These are phyloP conservation scores for Amanita rimosa DNA, from an alignment of 768 basidiomycete genomes.

Conservation along the genomic window DNA sequence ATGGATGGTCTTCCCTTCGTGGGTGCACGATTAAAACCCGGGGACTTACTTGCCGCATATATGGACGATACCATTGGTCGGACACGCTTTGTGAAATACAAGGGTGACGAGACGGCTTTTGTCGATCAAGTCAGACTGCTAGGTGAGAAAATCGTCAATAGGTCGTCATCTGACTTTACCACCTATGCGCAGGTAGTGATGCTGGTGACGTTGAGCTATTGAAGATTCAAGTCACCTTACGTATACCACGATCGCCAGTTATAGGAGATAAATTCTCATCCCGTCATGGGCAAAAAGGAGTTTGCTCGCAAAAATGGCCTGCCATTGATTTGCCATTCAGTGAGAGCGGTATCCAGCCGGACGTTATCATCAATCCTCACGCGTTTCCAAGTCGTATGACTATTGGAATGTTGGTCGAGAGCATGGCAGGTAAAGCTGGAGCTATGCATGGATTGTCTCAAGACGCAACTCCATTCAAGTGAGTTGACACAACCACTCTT, in stretches of 20 bases:
- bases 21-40: constrained; percentile 56
- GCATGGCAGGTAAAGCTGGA: constrained; percentile 98
- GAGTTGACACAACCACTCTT: constrained; percentile 17
- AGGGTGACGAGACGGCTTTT: constrained; percentile 87
- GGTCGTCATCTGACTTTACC: constrained; percentile 1
- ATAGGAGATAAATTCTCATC: constrained; percentile 99
- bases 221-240: constrained; percentile 87
- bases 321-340: constrained; percentile 97
- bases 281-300: constrained; percentile 97
- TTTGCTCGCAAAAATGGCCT: constrained; percentile 99
- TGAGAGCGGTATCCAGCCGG: constrained; percentile 98
- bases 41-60: constrained; percentile 80
- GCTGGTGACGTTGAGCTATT: constrained; percentile 80
- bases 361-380: constrained; percentile 99
- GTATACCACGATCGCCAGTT: constrained; percentile 89
- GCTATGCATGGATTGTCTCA: constrained; percentile 98
- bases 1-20: constrained; percentile 77
- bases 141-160: constrained; percentile 32
- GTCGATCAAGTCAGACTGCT: constrained; percentile 87
- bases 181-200: constrained; percentile 53
- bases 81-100: constrained; percentile 88
- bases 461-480: constrained; percentile 98
- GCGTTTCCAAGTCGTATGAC: constrained; percentile 99
- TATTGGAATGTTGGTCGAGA: constrained; percentile 99
- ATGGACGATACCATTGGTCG: constrained; percentile 74